Evolutionary conservation across 805 yeast genomes (phyloP).

Genomic region (Kazachstania bromeliacearum): DNA sequence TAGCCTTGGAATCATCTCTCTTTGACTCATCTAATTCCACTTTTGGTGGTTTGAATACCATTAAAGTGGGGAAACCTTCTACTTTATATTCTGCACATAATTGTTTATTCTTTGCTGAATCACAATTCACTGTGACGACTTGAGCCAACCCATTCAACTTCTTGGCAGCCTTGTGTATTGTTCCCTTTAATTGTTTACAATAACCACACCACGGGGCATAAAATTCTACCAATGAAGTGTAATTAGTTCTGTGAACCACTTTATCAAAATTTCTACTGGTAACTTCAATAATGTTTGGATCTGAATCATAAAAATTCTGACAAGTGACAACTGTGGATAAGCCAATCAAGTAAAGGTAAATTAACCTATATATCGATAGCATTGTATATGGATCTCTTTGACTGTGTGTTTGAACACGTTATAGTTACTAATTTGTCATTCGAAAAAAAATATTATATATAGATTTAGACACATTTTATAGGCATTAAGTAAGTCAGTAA

Average conservation of each 20-base stretch:
- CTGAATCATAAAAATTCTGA: constrained; percentile 27
- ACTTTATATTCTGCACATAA: constrained; percentile 60
- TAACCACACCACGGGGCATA: constrained; percentile 99
- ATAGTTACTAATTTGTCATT: no score
- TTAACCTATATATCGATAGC: no score
- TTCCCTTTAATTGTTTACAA: constrained; percentile 63
- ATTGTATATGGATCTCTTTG: no score
- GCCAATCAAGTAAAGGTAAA: no score
- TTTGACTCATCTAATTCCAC: constrained; percentile 12
- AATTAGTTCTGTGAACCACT: constrained; percentile 59
- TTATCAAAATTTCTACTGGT: constrained; percentile 51
- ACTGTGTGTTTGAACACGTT: no score
- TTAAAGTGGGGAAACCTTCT: constrained; percentile 75
- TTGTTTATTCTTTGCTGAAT: constrained; percentile 51
- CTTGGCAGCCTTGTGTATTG: constrained; percentile 55
- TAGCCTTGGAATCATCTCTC: neutral
- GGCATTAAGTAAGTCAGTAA: no score
- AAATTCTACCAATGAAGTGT: constrained; percentile 76
- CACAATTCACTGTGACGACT: constrained; percentile 84
- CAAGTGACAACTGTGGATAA: no score
- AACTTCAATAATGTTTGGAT: constrained; percentile 44
- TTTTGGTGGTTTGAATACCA: constrained; percentile 79
- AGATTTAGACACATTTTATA: no score
- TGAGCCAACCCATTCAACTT: constrained; percentile 45
- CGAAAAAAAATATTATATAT: no score